Evolutionary conservation across 2,329 filamentous ascomycete species (phyloP).

Genomic region (Anisogramma anomala): DNA sequence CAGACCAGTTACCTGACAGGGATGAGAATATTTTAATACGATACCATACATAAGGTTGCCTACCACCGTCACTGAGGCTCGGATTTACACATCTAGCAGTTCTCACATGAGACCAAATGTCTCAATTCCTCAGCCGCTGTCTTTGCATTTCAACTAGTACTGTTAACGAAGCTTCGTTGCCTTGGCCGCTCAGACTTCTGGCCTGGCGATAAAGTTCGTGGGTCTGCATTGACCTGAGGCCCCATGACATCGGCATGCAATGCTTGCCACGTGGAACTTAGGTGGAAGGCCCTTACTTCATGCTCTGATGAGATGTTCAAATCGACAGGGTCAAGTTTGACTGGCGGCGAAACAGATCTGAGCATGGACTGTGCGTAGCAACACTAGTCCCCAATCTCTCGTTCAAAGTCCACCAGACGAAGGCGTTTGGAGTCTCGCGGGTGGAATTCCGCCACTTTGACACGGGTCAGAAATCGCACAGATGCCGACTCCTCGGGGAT

Average conservation of each 20-base stretch:
- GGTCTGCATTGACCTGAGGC: too few species aligned
- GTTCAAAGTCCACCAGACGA: conserved; percentile 51
- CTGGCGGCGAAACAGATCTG: conserved; percentile 5
- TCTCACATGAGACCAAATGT: too few species aligned
- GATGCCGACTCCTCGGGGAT: conserved; percentile 50
- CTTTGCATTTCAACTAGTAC: too few species aligned
- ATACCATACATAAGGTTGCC: too few species aligned
- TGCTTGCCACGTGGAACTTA: conserved; percentile 1
- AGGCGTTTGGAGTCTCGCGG: conserved; percentile 49
- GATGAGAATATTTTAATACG: too few species aligned
- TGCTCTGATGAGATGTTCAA: background rate
- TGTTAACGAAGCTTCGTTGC: too few species aligned
- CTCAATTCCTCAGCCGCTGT: too few species aligned
- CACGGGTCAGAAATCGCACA: conserved; percentile 51
- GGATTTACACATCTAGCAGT: too few species aligned
- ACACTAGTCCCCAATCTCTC: conserved; percentile 45
- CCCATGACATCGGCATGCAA: conserved; percentile 2
- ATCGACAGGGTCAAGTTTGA: conserved; percentile 9
- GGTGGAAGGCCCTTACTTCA: conserved; percentile 4
- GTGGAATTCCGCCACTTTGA: conserved; percentile 56
- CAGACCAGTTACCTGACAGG: too few species aligned
- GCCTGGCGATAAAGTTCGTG: too few species aligned
- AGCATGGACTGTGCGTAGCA: background rate
- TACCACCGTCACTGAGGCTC: too few species aligned
- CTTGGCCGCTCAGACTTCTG: too few species aligned